phyloP scores from a whole-genome alignment of 2,329 filamentous ascomycete genomes.

The Biscogniauxia sp. region DNA sequence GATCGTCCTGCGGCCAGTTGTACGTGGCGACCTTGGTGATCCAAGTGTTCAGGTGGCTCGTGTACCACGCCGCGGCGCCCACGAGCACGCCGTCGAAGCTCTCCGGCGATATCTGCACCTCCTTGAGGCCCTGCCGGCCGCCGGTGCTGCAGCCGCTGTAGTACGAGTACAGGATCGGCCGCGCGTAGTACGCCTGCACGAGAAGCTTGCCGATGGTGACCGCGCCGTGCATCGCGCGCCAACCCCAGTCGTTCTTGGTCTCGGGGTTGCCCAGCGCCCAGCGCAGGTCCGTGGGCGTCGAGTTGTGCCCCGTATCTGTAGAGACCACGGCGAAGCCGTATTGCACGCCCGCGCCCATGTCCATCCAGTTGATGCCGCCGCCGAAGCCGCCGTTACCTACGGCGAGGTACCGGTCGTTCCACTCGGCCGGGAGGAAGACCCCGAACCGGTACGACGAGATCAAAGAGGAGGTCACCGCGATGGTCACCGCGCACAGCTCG shows the following conservation, averaged over 20 bases:
- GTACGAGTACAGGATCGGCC: slow-evolving; percentile 45
- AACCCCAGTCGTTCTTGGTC: slow-evolving; percentile 37
- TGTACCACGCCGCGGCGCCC: slow-evolving; percentile 51
- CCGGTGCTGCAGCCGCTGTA: slow-evolving; percentile 59
- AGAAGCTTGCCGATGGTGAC: slow-evolving; percentile 47
- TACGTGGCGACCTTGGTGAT: slow-evolving; percentile 43
- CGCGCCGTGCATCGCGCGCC: slow-evolving; percentile 45
- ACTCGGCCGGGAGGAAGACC: slow-evolving; percentile 37
- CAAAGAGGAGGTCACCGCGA: slow-evolving; percentile 32
- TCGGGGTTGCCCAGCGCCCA: slow-evolving; percentile 42
- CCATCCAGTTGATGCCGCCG: slow-evolving; percentile 35
- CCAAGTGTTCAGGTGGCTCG: slow-evolving; percentile 42
- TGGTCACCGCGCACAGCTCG: slow-evolving; percentile 37
- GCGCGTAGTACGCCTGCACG: slow-evolving; percentile 46
- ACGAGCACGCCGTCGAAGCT: slow-evolving; percentile 58
- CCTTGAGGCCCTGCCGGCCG: slow-evolving; percentile 55
- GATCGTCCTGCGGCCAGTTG: slow-evolving; percentile 44
- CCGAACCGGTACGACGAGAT: slow-evolving; percentile 37
- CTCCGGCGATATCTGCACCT: slow-evolving; percentile 49
- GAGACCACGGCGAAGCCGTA: slow-evolving; percentile 42
- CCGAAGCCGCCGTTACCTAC: slow-evolving; percentile 41
- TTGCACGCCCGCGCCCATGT: slow-evolving; percentile 31
- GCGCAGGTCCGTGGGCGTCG: slow-evolving; percentile 25
- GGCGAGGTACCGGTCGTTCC: slow-evolving; percentile 37
- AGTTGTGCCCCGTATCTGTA: slow-evolving; percentile 45